These are phyloP conservation scores for Yamadazyma kanchanaburiensis DNA, from an alignment of 1,139 yeast genomes.

Conservation along the genomic window DNA sequence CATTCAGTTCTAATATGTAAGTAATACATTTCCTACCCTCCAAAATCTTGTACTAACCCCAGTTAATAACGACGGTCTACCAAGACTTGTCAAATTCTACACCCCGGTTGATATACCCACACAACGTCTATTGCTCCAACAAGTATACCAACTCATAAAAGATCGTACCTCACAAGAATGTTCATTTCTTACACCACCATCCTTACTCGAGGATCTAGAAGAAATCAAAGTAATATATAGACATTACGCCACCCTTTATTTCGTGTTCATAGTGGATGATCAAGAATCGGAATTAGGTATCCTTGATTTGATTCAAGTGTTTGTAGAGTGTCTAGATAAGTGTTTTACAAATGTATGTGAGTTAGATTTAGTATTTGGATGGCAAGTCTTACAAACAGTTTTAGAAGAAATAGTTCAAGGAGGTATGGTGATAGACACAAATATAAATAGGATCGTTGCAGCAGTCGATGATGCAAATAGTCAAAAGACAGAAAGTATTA, in stretches of 20 bases:
- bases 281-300: conserved; percentile 95
- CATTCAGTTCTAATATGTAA: conserved; percentile 85
- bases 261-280: conserved; percentile 92
- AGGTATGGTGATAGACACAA: conserved; percentile 98
- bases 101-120: conserved; percentile 83
- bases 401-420: conserved; percentile 93
- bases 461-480: conserved; percentile 66
- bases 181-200: conserved; percentile 79
- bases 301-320: conserved; percentile 89
- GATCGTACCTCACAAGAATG: conserved; percentile 71
- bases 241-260: conserved; percentile 91
- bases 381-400: conserved; percentile 94
- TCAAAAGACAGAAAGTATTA: conserved; percentile 26
- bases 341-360: conserved; percentile 96
- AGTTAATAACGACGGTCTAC: conserved; percentile 92
- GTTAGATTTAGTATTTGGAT: conserved; percentile 90
- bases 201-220: conserved; percentile 66
- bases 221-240: conserved; percentile 89
- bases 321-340: conserved; percentile 89
- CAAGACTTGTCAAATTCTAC: conserved; percentile 87
- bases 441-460: conserved; percentile 75
- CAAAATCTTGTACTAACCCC: conserved; percentile 21
- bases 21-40: no score
- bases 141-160: conserved; percentile 68
- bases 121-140: conserved; percentile 69